phyloP scores from a whole-genome alignment of 805 yeast species.

The Ogataea polymorpha region DNA sequence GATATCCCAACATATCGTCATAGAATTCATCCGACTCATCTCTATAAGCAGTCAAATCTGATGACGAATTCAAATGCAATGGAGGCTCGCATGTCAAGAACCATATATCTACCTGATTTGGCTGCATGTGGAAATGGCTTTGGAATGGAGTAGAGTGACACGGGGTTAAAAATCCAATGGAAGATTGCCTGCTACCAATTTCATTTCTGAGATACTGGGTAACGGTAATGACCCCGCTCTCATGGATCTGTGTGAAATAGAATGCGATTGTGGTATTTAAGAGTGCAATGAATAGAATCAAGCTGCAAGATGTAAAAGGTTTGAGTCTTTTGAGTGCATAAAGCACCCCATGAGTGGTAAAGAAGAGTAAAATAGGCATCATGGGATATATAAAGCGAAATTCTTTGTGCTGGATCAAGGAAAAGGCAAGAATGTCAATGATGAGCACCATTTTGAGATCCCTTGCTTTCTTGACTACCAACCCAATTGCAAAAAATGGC shows the following conservation, averaged over 20 bases:
- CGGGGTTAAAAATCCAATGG: slow-evolving; percentile 82
- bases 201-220: slow-evolving; percentile 46
- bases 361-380: slow-evolving; percentile 64
- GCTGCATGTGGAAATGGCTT: slow-evolving; percentile 64
- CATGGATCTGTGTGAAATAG: slow-evolving; percentile 65
- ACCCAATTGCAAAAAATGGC: slow-evolving; percentile 57
- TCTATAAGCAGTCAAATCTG: slow-evolving; percentile 47
- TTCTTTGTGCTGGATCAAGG: slow-evolving; percentile 80
- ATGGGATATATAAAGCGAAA: slow-evolving; percentile 85
- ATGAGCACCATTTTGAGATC: slow-evolving; percentile 29
- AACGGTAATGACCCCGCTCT: slow-evolving; percentile 79
- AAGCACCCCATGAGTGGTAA: slow-evolving; percentile 43
- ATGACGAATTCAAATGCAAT: slow-evolving; percentile 34
- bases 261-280: slow-evolving; percentile 16
- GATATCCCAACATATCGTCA: slow-evolving; percentile 56
- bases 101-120: slow-evolving; percentile 52
- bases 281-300: neutral
- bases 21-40: slow-evolving; percentile 90
- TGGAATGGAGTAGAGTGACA: slow-evolving; percentile 98
- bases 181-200: slow-evolving; percentile 8
- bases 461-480: slow-evolving; percentile 10
- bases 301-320: neutral
- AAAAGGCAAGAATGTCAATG: slow-evolving; percentile 52
- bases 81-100: slow-evolving; percentile 94
- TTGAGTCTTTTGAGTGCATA: slow-evolving; percentile 6